Base-by-base conservation (phyloP, 1,139 yeast genomes). In the Hemisphaericaspora lyxosophila region DNA sequence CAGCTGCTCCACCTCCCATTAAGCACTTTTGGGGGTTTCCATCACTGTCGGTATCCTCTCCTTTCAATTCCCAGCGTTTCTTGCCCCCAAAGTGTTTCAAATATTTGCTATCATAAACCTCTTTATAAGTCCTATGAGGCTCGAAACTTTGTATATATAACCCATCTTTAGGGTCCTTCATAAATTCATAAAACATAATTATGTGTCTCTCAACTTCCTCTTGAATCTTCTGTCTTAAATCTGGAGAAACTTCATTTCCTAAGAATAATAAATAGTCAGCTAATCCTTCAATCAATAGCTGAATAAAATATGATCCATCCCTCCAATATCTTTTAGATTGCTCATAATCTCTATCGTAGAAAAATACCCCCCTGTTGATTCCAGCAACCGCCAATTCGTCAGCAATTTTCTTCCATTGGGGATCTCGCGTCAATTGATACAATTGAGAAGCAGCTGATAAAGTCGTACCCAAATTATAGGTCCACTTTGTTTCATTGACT, bases 381-480 rank as follows among this genome's bases (percentile, higher is more conserved):
- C 75, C 79, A 11, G 85, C 83, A 30, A 65, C 65, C 8, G 85
- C 86, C 46, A 82, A 64, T n/a, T 66, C 75, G 44, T 70, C 73
- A 4, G 89, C 85, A 40, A 73, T 70, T 12, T 70, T 54, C 49
- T 70, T 63, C 80, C 85, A 82, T 50, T 75, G 67, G 13, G 64
- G 59, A 46, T 81, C 80, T 24, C 66, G 59, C 15, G 86, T 82
- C 43, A 67, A 62, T 42, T 64, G 66, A 51, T 73, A 82, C 46
- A 83, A 60, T 48, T 73, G 64, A 7, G 77, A 57, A 5, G 79
- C 70, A 1, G 82, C 78, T 7, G 83, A 75, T 31, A 82, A 53
- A 0, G 87, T 78, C 4, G 84, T 73, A 13, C 90, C 89, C 20
- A 79, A 73, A 58, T 82, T 82, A 57, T 83, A 83, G n/a, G 85